Evolutionary conservation across 495 filamentous ascomycete genomes (phyloP), one percentile per base, ranked within the genome.

Genomic region (Lasiosphaeris hirsuta): DNA sequence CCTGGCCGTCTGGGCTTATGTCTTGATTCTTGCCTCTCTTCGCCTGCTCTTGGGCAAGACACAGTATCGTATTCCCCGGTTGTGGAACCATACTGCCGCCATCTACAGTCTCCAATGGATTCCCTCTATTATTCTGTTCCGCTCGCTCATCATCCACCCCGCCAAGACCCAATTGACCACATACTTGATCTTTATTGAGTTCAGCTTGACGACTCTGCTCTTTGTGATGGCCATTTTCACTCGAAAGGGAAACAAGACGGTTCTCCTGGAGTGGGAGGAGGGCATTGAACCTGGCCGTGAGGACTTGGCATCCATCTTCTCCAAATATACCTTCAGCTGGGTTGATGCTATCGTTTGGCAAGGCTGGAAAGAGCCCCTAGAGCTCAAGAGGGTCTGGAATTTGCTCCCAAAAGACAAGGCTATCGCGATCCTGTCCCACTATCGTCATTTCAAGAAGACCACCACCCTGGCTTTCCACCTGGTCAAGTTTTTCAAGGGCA

Each of bases 11-110:
- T 96, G 94, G 94, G 72, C 79, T 33, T 99, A 97, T 66, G 84
- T 93, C 46, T 73, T 95, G 41, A 75, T 87, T 30, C 80, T 99
- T 57, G 85, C 85, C 6, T 80, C 83, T 30, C 70, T 90, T 7
- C 86, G 94, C 11, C 76, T 97, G 49, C 76, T 89, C 33, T 78
- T 91, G 53, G 86, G 87, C 14, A 85, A 84, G 57, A 80, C 82
- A 35, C 80, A 82, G 60, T 85, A 85, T 63, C 75, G 79, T 37
- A 81, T 92, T 19, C 87, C 88, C 13, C 79, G 82, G 40, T 71
- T 97, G 9, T 99, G 95, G 95, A 90, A 91, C 61, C 94, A 99
- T 71, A 97, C 95, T 0, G 86, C 91, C 7, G 73, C 80, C 44
- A 80, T 97, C n/a, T 99, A 99, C 69, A 78, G 80, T 51, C 75